Conservation (phyloP, 164 flowering plant genomes). For the Piper longum region DNA sequence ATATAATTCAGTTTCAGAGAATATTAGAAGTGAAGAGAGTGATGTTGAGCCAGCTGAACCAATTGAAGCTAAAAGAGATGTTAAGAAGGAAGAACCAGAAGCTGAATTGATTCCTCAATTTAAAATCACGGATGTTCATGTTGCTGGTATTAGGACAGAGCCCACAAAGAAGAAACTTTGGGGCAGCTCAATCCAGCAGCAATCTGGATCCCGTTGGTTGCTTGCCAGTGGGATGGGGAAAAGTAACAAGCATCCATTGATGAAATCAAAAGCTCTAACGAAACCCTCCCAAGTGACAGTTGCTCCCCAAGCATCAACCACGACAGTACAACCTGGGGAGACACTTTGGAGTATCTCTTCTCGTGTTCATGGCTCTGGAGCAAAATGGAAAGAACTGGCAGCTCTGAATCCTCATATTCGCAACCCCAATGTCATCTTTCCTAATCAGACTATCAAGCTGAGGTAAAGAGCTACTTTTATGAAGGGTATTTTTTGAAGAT, state of each 20-base stretch:
- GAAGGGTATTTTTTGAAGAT: neutral
- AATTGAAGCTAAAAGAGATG: constrained; percentile 12
- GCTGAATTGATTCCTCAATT: constrained; percentile 44
- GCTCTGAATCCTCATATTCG: constrained; percentile 48
- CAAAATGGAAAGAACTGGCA: constrained; percentile 60
- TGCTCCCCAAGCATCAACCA: neutral
- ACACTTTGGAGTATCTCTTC: constrained; percentile 84
- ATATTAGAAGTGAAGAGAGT: constrained; percentile 28
- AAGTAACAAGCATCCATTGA: constrained; percentile 32
- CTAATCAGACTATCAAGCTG: constrained; percentile 43
- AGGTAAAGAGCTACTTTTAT: constrained; percentile 10
- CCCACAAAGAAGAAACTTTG: constrained; percentile 31
- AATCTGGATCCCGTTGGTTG: constrained; percentile 90
- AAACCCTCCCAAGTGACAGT: constrained; percentile 15
- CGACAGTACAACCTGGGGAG: constrained; percentile 34
- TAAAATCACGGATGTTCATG: constrained; percentile 45
- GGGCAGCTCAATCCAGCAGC: constrained; percentile 42
- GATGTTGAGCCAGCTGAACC: constrained; percentile 26
- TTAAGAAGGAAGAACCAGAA: constrained; percentile 17
- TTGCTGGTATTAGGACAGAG: constrained; percentile 47
- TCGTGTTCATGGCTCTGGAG: constrained; percentile 47
- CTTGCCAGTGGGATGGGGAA: constrained; percentile 83
- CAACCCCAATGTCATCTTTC: constrained; percentile 58
- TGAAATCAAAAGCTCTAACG: constrained; percentile 41
- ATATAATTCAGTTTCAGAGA: constrained; percentile 37